Percentiles rank a stretch among this genome's conserved stretches.
phyloP scores from a whole-genome alignment of 2,329 filamentous ascomycete genomes.

The Hortaea sp. region DNA sequence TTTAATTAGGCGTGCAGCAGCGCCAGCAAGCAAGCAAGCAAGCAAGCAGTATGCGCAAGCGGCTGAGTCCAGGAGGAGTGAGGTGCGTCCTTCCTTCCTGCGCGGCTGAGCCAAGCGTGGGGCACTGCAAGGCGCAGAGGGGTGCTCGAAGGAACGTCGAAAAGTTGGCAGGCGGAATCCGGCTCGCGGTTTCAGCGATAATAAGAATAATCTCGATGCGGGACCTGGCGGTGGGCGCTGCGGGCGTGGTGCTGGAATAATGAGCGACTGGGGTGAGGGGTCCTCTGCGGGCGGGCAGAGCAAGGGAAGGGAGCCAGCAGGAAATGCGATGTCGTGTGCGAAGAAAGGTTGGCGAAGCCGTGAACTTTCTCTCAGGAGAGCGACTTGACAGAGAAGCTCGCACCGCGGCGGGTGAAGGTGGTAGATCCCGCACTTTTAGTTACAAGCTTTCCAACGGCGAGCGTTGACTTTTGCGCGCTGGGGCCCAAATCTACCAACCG shows the following conservation, averaged over 20 bases:
- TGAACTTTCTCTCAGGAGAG: background rate
- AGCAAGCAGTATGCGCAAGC: background rate
- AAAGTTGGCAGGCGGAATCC: background rate
- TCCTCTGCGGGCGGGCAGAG: no score
- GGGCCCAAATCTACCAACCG: no score
- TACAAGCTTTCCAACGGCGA: background rate
- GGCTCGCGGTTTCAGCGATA: background rate
- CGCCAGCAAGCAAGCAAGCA: background rate
- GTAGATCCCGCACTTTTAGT: background rate
- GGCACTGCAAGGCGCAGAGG: background rate
- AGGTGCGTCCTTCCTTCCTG: conserved; percentile 1
- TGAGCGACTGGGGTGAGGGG: conserved; percentile 7
- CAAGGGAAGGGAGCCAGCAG: background rate
- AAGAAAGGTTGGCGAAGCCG: background rate
- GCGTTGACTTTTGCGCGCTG: no score
- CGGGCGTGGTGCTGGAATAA: conserved; percentile 1
- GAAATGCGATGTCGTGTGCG: background rate
- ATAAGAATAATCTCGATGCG: background rate
- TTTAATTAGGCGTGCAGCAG: background rate
- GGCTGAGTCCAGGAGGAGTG: background rate
- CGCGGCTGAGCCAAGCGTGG: conserved; percentile 1
- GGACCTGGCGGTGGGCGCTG: background rate
- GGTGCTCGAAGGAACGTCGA: conserved; percentile 1
- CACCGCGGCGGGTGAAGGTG: background rate
- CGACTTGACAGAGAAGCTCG: background rate